Base-by-base conservation (phyloP, 2,329 filamentous ascomycete genomes). In the Claviceps cyperi region DNA sequence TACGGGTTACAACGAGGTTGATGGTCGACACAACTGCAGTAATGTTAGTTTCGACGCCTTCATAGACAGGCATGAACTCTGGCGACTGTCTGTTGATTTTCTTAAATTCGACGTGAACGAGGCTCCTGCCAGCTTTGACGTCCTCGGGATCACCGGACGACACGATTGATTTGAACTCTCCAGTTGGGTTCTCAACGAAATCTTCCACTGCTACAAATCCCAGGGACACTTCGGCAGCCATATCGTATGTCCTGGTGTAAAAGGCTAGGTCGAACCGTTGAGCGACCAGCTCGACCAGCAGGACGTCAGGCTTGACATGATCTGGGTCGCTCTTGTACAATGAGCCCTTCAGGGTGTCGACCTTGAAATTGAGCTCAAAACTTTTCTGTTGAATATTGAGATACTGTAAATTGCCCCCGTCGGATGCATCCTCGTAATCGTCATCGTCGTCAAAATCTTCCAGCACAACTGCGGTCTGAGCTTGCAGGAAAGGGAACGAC, bases 141-240 rank as follows among this genome's bases (percentile, higher is more conserved):
- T 94, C 91, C 43, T 83, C 78, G 6, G 69, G 66, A 46, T 83
- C 80, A 0, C 78, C 79, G 1, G 92, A 96, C 0, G 90, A 94
- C n/a, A 99, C 80, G 47, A 99, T 94, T 24, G 91, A 91, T 67
- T 92, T 95, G 73, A 99, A 98, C 60, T 97, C 91, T 7, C 84
- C 83, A 0, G 86, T 72, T 0, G 89, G 82, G 49, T 91, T 84
- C 56, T 92, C 91, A 8, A 99, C 91, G 61, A 97, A 90, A 62
- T 99, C 92, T 60, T 97, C 91, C 3, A 98, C 81, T 0, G 84
- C 87, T 17, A 98, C 73, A 1, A 88, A 90, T 14, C 86, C 85
- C 9, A 99, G 75, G 0, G 88, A 82, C 24, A 98, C 86, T 59
- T 96, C 86, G 1, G 92, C 91, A 24, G 83, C 86, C 83, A 98